Conservation (phyloP, 148 eudicot species). For the Agrostemma githago region DNA sequence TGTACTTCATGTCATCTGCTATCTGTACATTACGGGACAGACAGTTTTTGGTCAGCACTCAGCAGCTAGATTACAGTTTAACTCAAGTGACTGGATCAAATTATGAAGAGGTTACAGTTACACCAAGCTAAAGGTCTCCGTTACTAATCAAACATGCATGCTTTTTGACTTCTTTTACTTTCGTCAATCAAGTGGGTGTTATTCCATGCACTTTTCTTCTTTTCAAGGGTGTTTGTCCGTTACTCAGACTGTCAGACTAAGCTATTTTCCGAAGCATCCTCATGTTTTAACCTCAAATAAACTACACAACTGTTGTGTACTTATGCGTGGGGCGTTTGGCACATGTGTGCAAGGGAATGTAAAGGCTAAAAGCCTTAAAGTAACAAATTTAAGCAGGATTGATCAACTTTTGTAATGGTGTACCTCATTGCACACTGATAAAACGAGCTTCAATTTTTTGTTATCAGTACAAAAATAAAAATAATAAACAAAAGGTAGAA, state of each 20-base stretch:
- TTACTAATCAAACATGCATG: no score
- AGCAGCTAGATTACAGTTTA: not conserved
- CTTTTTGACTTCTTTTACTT: no score
- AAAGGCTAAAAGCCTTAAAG: not conserved
- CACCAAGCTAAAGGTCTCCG: not conserved
- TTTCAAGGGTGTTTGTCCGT: no score
- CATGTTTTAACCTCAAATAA: no score
- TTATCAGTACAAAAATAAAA: not conserved
- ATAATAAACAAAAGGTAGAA: not conserved
- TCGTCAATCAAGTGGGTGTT: no score
- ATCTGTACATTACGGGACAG: constrained; percentile 41
- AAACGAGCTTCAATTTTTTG: not conserved
- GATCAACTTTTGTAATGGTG: not conserved
- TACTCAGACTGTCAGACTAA: no score
- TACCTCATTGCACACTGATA: not conserved
- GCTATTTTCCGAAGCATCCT: no score
- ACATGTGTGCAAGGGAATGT: not conserved
- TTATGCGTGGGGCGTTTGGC: not conserved
- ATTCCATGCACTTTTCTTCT: no score
- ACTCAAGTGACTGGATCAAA: not conserved
- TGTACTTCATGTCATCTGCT: constrained; percentile 94
- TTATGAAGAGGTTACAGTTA: not conserved
- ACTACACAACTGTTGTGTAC: not conserved
- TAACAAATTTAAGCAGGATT: not conserved
- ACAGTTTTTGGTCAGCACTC: constrained; percentile 4